Base-by-base conservation (phyloP, 1,139 yeast species). In the Lodderomyces oxycetoniae region DNA sequence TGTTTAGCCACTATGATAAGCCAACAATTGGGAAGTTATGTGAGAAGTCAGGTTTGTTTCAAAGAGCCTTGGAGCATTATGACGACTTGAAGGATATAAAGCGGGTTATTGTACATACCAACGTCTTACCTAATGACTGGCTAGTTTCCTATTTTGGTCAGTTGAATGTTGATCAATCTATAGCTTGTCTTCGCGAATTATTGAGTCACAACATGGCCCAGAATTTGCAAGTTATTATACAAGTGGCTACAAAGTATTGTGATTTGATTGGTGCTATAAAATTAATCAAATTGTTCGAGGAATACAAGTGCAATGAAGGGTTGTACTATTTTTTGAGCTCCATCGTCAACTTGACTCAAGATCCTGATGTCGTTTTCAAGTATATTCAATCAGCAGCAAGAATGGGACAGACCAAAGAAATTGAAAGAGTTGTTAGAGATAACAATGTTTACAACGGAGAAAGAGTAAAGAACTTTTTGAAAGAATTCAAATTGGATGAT, bases 381-480 rank as follows among this genome's bases (percentile, higher is more conserved):
- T 91, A 91, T 62, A 88, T 91, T 47, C 95, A 89, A 63, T 79
- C 95, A 41, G 96, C 98, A 41, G 86, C 96, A 27, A 80, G 77
- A 53, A 72, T 86, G 61, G 89, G 89, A 44, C 98, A 93, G 67
- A 73, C 77, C 55, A 84, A 85, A 53, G 99, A 91, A 65, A 87
- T 91, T 51, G 98, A 93, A 67, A 79, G 98, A 59, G 77, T 91
- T 46, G 96, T 89, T 34, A 81, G 94, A 59, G 96, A 88, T 57
- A 91, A 91, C 67, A 85, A 79, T 48, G 91, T 86, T 41, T 93
- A 89, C 63, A 91, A 88, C 57, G 95, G 97, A 43, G 98, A 91
- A 59, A 89, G 89, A 64, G 97, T 93, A 40, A 93, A 91, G 70
- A 93, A 91, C 67, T 91, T 85, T 62, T 75, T 91, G 66, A 91